Base-by-base conservation (phyloP, 2,329 filamentous ascomycete genomes). In the Colletotrichum viniferum region DNA sequence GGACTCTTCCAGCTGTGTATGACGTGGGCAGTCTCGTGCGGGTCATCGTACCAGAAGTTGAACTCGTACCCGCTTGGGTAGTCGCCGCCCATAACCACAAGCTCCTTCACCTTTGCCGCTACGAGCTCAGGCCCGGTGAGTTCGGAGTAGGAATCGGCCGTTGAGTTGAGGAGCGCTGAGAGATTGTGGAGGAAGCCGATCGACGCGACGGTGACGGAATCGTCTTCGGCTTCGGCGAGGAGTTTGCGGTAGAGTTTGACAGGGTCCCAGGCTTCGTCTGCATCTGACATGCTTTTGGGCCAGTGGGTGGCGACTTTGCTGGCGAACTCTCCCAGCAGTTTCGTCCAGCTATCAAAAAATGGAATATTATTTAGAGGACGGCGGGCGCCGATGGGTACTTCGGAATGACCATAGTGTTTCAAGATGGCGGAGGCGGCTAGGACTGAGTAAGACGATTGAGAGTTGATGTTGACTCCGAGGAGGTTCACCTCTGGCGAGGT, bases 111-210 rank as follows among this genome's bases (percentile, higher is more conserved):
- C 78, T 90, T 90, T 10, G 77, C 66, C 2, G 80, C 74, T 13
- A 90, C 77, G 4, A 90, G 84, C 6, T 83, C 83, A 2, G 78
- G 79, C 0, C 88, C 88, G 8, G 79, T 71, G 5, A 88, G 81
- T 2, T 78, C 32, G 0, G 86, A 87, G 71, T 83, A 79, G 0
- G 68, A 58, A 75, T 90, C 88, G 2, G 83, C 79, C 0, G 83
- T 82, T 8, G 87, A 88, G 74, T 86, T 84, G 18, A 90, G 81
- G 5, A 90, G 81, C 1, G 77, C 84, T 4, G 88, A 88, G 1
- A 90, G 84, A 76, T 87, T 88, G 30, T 85, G 84, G 7, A 89
- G 81, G 74, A 88, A 88, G 2, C 87, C 87, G 43, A 88, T 83
- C 1, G 84, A 87, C 5, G 83, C 84, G 48, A 89, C 83, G 5